These are phyloP conservation scores for Spergularia marina DNA, from an alignment of 148 eudicot species.

Conservation along the genomic window DNA sequence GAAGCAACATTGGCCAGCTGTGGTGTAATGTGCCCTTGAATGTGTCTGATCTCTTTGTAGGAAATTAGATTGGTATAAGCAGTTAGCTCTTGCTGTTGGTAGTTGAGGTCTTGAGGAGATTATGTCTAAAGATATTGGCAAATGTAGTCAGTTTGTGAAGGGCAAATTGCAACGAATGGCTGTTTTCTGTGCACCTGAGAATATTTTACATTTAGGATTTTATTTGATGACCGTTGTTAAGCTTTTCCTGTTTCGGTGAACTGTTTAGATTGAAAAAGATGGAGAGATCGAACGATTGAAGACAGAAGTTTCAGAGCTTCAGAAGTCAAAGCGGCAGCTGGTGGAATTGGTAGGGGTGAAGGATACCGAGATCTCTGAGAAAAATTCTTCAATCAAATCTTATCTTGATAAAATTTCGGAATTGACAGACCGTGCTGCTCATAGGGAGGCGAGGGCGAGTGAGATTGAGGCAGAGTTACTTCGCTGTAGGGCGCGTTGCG, in stretches of 20 bases:
- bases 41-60: no score
- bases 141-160: background rate
- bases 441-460: conserved; percentile 63
- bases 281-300: conserved; percentile 76
- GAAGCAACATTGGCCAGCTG: no score
- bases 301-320: conserved; percentile 64
- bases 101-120: background rate
- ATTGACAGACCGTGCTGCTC: conserved; percentile 65
- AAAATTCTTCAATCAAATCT: conserved; percentile 56
- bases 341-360: conserved; percentile 65
- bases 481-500: conserved; percentile 52
- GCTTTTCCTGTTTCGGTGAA: conserved; percentile 1
- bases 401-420: conserved; percentile 80
- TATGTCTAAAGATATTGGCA: background rate
- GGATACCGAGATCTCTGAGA: conserved; percentile 75
- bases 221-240: background rate
- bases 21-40: no score
- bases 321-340: conserved; percentile 83
- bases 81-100: no score
- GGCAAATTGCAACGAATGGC: background rate
- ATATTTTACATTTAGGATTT: background rate
- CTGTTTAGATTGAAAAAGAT: conserved; percentile 69
- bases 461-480: conserved; percentile 73
- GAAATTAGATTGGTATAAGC: no score
- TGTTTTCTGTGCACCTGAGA: background rate